Percentiles rank a stretch among this genome's conserved stretches.
These are phyloP conservation scores for Carex arenaria DNA, from an alignment of 202 grass and related monocot species.

Conservation along the genomic window DNA sequence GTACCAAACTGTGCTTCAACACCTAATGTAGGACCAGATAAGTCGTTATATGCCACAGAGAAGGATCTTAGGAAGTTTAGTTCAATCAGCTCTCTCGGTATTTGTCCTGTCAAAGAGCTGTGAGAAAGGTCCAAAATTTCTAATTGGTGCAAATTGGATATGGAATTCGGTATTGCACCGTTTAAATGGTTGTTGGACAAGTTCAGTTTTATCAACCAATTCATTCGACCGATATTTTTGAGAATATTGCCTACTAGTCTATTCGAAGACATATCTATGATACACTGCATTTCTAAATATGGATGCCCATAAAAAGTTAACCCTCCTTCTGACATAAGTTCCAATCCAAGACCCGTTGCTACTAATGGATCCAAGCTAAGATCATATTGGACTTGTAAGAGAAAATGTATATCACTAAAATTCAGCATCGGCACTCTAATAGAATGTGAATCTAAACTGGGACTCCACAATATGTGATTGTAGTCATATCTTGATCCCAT, in stretches of 20 bases:
- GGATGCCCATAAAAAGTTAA: background rate
- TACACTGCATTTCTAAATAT: background rate
- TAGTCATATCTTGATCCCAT: no score
- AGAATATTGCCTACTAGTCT: conserved; percentile 25
- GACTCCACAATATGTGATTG: no score
- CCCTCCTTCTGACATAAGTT: conserved; percentile 1
- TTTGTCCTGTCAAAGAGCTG: conserved; percentile 11
- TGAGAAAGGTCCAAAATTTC: conserved; percentile 25
- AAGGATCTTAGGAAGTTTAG: background rate
- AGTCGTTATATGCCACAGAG: conserved; percentile 15
- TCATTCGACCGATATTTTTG: conserved; percentile 14
- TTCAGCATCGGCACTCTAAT: no score
- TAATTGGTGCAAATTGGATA: conserved; percentile 12
- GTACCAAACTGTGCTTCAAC: conserved; percentile 28
- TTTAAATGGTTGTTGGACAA: conserved; percentile 11
- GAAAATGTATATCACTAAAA: no score
- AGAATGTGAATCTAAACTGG: no score
- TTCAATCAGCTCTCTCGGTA: conserved; percentile 14
- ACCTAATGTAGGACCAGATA: conserved; percentile 25
- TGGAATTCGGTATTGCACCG: conserved; percentile 6
- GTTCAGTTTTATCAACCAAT: conserved; percentile 13
- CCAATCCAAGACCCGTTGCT: background rate
- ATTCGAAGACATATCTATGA: conserved; percentile 35
- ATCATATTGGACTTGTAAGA: no score
- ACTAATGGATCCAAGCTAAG: no score